Conservation (phyloP, 1,284 basidiomycete genomes). For the Phellopilus nigrolimitatus region DNA sequence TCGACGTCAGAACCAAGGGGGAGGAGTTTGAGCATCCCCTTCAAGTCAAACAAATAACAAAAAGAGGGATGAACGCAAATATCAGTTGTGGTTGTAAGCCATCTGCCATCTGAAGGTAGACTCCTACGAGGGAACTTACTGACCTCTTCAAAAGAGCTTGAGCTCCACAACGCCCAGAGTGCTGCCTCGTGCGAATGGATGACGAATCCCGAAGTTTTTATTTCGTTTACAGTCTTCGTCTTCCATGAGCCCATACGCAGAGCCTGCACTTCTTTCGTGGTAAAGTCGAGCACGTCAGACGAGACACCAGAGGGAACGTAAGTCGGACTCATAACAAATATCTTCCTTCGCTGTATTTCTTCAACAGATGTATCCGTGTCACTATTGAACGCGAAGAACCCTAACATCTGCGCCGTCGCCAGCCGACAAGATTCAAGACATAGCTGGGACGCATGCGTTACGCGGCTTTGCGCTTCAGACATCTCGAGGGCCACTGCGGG, state of each 20-base stretch:
- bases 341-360: constrained; percentile 4
- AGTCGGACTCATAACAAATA: neutral
- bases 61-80: too few species aligned
- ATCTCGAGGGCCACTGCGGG: constrained; percentile 2
- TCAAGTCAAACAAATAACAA: too few species aligned
- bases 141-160: constrained; percentile 15
- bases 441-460: constrained; percentile 11
- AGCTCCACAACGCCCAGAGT: constrained; percentile 16
- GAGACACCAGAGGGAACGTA: constrained; percentile 3
- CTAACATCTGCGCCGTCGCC: constrained; percentile 4
- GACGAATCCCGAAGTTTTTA: constrained; percentile 15
- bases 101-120: too few species aligned
- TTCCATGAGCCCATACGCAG: constrained; percentile 12
- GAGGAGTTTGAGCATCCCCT: constrained; percentile 17
- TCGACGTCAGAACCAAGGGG: constrained; percentile 15
- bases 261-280: constrained; percentile 7
- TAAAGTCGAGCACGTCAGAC: neutral
- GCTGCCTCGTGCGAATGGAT: constrained; percentile 17
- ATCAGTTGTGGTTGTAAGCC: too few species aligned
- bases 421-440: constrained; percentile 13
- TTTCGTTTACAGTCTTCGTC: constrained; percentile 7
- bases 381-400: neutral
- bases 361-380: neutral
- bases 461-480: constrained; percentile 2
- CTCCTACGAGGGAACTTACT: neutral